A percentile compares a stretch with the other conserved stretches of the same genome.
phyloP scores from a whole-genome alignment of 1,139 yeast species.

The Suhomyces wounanorum region DNA sequence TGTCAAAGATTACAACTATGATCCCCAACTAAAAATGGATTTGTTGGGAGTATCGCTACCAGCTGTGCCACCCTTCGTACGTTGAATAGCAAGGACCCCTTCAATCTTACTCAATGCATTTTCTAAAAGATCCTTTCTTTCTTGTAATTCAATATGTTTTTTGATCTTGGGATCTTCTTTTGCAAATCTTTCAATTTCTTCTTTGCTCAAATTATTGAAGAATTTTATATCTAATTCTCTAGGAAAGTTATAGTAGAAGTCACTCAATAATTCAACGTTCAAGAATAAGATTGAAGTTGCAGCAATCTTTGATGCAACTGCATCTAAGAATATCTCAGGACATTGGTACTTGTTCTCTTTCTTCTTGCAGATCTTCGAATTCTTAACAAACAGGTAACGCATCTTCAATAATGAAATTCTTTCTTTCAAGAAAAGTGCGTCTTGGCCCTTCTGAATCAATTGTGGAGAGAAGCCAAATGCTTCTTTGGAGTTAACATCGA shows the following conservation, averaged over 20 bases:
- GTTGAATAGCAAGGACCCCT: slow-evolving; percentile 77
- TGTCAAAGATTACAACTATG: background rate
- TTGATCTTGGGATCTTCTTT: slow-evolving; percentile 92
- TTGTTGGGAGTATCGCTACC: slow-evolving; percentile 13
- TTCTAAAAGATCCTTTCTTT: slow-evolving; percentile 84
- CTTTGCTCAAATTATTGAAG: slow-evolving; percentile 61
- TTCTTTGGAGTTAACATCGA: slow-evolving; percentile 52
- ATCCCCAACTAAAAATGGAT: slow-evolving; percentile 19
- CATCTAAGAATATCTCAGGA: slow-evolving; percentile 92
- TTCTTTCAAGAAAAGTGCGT: slow-evolving; percentile 80
- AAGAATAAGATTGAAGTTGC: slow-evolving; percentile 90
- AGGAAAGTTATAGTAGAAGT: slow-evolving; percentile 94
- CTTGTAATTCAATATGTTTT: slow-evolving; percentile 89
- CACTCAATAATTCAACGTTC: slow-evolving; percentile 90
- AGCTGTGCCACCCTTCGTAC: slow-evolving; percentile 19
- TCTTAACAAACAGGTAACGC: slow-evolving; percentile 75
- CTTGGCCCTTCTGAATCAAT: slow-evolving; percentile 72
- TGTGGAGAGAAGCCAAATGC: slow-evolving; percentile 77
- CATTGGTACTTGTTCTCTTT: slow-evolving; percentile 86
- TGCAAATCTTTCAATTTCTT: slow-evolving; percentile 86
- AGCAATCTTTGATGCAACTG: slow-evolving; percentile 87
- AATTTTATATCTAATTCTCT: slow-evolving; percentile 83
- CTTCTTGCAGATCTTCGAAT: slow-evolving; percentile 68
- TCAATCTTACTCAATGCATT: slow-evolving; percentile 85
- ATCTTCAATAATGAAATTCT: slow-evolving; percentile 70